Conservation (phyloP, 495 filamentous ascomycete species). For the Annulohypoxylon maeteangense region DNA sequence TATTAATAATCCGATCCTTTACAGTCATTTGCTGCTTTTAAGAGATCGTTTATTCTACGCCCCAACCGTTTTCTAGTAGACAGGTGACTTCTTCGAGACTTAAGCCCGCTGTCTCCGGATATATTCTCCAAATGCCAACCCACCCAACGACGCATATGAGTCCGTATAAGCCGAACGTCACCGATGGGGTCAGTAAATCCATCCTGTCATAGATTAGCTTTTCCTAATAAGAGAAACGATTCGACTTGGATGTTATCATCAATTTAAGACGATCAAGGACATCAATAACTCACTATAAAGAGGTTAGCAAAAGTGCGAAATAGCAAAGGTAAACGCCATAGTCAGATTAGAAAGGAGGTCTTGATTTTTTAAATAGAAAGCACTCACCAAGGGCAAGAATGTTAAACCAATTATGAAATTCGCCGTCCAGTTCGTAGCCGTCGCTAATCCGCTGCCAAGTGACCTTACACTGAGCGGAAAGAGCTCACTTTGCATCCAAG, state of each 20-base stretch:
- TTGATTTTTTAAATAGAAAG: not conserved
- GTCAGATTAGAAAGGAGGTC: not conserved
- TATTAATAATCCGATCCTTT: not conserved
- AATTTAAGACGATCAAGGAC: not conserved
- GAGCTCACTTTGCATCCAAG: constrained; percentile 93
- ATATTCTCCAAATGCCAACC: constrained; percentile 73
- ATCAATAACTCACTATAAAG: constrained; percentile 29
- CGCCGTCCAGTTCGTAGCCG: constrained; percentile 87
- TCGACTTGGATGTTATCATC: not conserved
- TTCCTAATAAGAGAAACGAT: not conserved
- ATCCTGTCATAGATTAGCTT: constrained; percentile 56
- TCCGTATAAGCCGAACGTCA: constrained; percentile 83
- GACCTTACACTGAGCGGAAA: constrained; percentile 86
- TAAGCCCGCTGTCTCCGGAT: constrained; percentile 86
- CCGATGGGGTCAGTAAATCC: constrained; percentile 76
- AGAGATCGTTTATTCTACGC: constrained; percentile 58
- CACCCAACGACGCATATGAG: constrained; percentile 74
- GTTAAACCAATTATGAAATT: constrained; percentile 91
- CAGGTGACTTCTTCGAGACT: constrained; percentile 82
- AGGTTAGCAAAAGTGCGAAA: constrained; percentile 16
- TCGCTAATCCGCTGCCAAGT: constrained; percentile 82
- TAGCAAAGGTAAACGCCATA: not conserved
- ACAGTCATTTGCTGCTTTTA: not conserved
- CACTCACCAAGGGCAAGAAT: constrained; percentile 74
- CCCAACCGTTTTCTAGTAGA: constrained; percentile 79